Evolutionary conservation across 106 monocot species (phyloP).

Genomic region (Dioscorea zingiberensis): DNA sequence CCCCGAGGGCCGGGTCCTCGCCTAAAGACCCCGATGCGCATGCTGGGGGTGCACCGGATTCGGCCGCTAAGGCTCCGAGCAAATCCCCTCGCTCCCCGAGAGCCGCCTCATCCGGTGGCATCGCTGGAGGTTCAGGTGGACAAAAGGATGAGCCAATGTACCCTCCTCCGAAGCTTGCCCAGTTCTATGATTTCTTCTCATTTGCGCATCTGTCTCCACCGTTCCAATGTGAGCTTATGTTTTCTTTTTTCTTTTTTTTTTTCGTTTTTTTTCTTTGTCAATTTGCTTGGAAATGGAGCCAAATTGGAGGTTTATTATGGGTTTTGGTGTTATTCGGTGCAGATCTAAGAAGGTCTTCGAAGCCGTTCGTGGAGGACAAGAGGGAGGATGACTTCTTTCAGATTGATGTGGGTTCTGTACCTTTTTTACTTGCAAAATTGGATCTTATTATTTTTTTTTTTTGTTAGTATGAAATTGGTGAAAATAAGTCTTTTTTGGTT

Average conservation of each 20-base stretch:
- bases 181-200: slow-evolving; percentile 98
- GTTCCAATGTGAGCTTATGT: slow-evolving; percentile 50
- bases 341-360: slow-evolving; percentile 70
- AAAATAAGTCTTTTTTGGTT: too few species aligned
- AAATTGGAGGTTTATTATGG: not conserved
- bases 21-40: not conserved
- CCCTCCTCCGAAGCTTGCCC: slow-evolving; percentile 83
- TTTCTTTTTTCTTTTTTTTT: not conserved
- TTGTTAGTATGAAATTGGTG: too few species aligned
- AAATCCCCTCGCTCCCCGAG: slow-evolving; percentile 1
- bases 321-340: slow-evolving; percentile 19
- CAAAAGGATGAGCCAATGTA: slow-evolving; percentile 64
- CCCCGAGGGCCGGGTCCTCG: slow-evolving; percentile 1
- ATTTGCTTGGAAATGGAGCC: not conserved
- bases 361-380: slow-evolving; percentile 62
- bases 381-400: slow-evolving; percentile 78
- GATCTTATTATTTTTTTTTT: too few species aligned
- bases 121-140: not conserved
- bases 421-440: too few species aligned
- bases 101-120: not conserved
- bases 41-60: too few species aligned
- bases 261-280: not conserved
- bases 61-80: too few species aligned
- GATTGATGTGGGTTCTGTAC: slow-evolving; percentile 64
- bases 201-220: slow-evolving; percentile 81